phyloP scores from a whole-genome alignment of 768 basidiomycete genomes.

The Amanita rubescens region DNA sequence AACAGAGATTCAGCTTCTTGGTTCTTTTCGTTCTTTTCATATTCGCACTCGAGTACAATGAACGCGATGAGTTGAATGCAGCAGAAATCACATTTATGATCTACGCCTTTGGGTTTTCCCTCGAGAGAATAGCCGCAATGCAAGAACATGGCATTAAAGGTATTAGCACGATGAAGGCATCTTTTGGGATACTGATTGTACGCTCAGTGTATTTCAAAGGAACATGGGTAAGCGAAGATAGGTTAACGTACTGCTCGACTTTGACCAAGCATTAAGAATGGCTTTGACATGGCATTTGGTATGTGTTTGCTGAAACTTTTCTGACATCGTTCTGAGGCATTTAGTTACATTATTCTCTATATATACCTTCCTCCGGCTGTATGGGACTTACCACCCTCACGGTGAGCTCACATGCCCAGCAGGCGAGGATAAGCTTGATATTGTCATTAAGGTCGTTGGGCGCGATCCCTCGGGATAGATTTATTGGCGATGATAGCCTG shows the following conservation, averaged over 20 bases:
- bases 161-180: conserved; percentile 17
- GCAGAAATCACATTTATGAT: conserved; percentile 74
- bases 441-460: conserved; percentile 49
- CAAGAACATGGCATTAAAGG: conserved; percentile 93
- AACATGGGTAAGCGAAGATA: conserved; percentile 54
- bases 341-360: conserved; percentile 71
- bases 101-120: conserved; percentile 73
- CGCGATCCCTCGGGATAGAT: conserved; percentile 66
- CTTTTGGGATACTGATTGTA: conserved; percentile 1
- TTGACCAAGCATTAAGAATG: conserved; percentile 50
- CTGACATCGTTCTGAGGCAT: not conserved
- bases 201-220: conserved; percentile 71
- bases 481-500: conserved; percentile 85
- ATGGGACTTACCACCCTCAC: conserved; percentile 60
- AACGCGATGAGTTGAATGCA: conserved; percentile 51
- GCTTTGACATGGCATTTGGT: conserved; percentile 92
- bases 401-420: conserved; percentile 31
- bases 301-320: conserved; percentile 11
- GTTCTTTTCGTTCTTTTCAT: conserved; percentile 75
- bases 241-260: not conserved
- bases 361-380: conserved; percentile 70
- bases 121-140: conserved; percentile 92
- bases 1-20: conserved; percentile 50
- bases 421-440: not conserved
- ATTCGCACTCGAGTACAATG: conserved; percentile 69